Percentiles rank a stretch among this genome's conserved stretches.
Conservation (phyloP, 495 filamentous ascomycete species). For the Thozetella sp. region DNA sequence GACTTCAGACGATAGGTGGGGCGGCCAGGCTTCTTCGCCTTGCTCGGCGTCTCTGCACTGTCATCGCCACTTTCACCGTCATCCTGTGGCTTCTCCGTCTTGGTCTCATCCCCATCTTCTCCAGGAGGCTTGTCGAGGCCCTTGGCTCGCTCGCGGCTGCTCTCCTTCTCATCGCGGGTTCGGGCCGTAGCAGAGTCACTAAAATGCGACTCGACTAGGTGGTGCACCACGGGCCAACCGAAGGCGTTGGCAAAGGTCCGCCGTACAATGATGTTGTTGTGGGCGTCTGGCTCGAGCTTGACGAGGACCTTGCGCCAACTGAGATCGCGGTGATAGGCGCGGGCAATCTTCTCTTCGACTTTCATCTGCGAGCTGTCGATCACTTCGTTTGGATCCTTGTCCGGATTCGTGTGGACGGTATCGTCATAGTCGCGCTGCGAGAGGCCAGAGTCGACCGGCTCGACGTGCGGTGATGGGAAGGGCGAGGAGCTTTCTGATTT, state of each 20-base stretch:
- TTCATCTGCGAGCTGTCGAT: slow-evolving; percentile 67
- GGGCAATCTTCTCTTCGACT: slow-evolving; percentile 95
- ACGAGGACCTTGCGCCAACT: slow-evolving; percentile 97
- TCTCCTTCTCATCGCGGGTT: slow-evolving; percentile 57
- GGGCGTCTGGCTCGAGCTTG: slow-evolving; percentile 92
- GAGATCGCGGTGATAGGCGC: slow-evolving; percentile 87
- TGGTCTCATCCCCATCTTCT: slow-evolving; percentile 37
- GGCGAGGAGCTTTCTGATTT: slow-evolving; percentile 14
- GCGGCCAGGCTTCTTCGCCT: neutral
- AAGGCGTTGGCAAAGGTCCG: slow-evolving; percentile 97
- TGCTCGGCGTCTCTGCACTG: neutral
- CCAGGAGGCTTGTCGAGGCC: slow-evolving; percentile 28
- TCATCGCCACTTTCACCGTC: slow-evolving; percentile 9
- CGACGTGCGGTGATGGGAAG: slow-evolving; percentile 8
- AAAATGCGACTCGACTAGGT: slow-evolving; percentile 93
- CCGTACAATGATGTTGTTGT: slow-evolving; percentile 97
- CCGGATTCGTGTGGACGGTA: slow-evolving; percentile 28
- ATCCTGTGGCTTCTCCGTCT: slow-evolving; percentile 14
- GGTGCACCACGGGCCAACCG: slow-evolving; percentile 95
- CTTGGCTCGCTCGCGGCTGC: slow-evolving; percentile 41
- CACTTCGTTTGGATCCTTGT: slow-evolving; percentile 40
- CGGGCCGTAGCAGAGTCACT: slow-evolving; percentile 62
- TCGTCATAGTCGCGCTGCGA: slow-evolving; percentile 42
- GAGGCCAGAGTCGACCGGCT: slow-evolving; percentile 24
- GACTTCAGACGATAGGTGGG: slow-evolving; percentile 1